phyloP scores from a whole-genome alignment of 495 filamentous ascomycete species.

The Cladorrhinum samala region DNA sequence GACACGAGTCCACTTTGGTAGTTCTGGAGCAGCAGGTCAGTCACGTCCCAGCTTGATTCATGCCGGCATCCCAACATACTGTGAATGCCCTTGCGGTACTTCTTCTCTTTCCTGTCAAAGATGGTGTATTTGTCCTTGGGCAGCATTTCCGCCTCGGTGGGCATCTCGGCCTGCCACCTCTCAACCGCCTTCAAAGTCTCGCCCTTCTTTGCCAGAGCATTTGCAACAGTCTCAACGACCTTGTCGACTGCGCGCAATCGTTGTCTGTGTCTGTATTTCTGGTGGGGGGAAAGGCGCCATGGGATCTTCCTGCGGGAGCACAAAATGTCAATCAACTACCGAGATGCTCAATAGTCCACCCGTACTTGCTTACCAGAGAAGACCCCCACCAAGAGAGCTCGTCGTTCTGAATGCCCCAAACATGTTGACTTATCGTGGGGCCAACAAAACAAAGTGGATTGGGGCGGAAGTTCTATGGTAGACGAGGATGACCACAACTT shows the following conservation, averaged over 20 bases:
- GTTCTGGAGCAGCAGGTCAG: constrained; percentile 47
- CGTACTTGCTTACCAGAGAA: constrained; percentile 61
- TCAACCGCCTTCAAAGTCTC: constrained; percentile 65
- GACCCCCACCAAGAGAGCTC: constrained; percentile 67
- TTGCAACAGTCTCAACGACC: constrained; percentile 70
- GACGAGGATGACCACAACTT: background rate
- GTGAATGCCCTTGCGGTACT: constrained; percentile 91
- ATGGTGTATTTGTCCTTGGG: constrained; percentile 96
- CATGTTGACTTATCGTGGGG: constrained; percentile 41
- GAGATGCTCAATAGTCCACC: too few relatives aligned
- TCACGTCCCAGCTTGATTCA: constrained; percentile 2
- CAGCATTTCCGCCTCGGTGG: constrained; percentile 91
- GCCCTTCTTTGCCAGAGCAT: constrained; percentile 65
- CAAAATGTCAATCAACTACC: background rate
- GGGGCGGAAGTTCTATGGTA: background rate
- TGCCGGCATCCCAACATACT: constrained; percentile 55
- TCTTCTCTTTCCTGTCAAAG: constrained; percentile 93
- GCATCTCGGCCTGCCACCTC: constrained; percentile 92
- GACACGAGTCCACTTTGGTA: constrained; percentile 95
- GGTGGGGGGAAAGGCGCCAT: constrained; percentile 84
- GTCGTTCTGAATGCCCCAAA: constrained; percentile 78
- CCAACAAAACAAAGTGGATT: constrained; percentile 2
- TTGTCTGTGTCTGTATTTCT: constrained; percentile 84
- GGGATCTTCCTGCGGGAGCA: constrained; percentile 77
- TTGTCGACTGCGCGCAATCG: constrained; percentile 80